Base-by-base conservation (phyloP, 1,284 basidiomycete species). In the Entoloma clypeatum region DNA sequence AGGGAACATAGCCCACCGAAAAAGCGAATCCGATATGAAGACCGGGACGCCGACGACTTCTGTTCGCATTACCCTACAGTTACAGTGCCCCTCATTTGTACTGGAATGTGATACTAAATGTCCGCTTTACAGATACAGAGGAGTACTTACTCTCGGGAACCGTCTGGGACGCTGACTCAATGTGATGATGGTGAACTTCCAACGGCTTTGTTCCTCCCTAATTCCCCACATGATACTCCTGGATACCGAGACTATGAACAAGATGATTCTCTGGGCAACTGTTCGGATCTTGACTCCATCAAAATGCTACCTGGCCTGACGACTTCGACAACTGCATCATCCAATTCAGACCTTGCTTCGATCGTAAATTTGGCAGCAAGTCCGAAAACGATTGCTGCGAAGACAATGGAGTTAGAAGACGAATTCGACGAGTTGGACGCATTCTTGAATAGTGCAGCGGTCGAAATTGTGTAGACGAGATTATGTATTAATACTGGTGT, bases 391-490 rank as follows among this genome's bases (percentile, higher is more conserved):
- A 31, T 30, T 18, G 21, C 27, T 4, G 10, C 38, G 10, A 43
- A 51, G 29, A 36, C 39, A 13, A 47, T 40, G 19, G 47, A 54
- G 6, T 52, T 56, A 13, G 53, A 60, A 28, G 61, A 71, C 21
- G 60, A 65, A 26, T 67, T 72, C 41, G 67, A 62, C 9, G 67
- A 67, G 43, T 54, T 74, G 23, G 70, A 74, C 42, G 65, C 62
- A 34, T 74, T 70, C 69, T 54, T 75, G 52, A 58, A 66, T 19
- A 72, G 69, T 45, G 69, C 62, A 11, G 63, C 64, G 8, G 68
- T 71, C 1, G 62, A 68, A 31, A 66, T 72, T 30, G 36, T 69
- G 18, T 63, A 57, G 47, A 31, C 29, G 33, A 25, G 31, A 36
- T 41, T 43, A 36, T 27, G 40, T 47, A 31, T 48, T 38, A 44